These are phyloP conservation scores for Ensete glaucum DNA, from an alignment of 176 grass and related monocot species.

Conservation along the genomic window DNA sequence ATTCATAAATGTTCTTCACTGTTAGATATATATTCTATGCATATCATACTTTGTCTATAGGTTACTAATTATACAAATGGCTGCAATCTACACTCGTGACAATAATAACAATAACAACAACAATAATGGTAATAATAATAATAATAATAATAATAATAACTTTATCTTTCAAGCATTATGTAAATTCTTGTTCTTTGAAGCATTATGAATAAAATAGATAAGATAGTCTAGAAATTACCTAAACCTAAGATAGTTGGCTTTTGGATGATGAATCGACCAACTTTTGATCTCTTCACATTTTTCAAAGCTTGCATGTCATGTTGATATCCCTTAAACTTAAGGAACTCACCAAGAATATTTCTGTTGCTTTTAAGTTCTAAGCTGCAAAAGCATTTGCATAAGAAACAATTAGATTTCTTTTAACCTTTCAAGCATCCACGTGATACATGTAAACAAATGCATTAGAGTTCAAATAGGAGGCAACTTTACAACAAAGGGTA, in stretches of 20 bases:
- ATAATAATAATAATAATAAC: background rate
- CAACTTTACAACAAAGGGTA: background rate
- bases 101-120: no score
- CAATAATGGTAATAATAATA: background rate
- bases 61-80: no score
- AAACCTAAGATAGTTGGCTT: slow-evolving; percentile 77
- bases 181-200: background rate
- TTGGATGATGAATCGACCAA: slow-evolving; percentile 61
- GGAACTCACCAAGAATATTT: slow-evolving; percentile 84
- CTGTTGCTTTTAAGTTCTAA: slow-evolving; percentile 65
- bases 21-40: no score
- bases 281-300: slow-evolving; percentile 90
- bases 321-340: slow-evolving; percentile 80
- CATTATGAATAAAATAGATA: background rate
- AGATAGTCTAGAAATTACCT: slow-evolving; percentile 22
- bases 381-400: slow-evolving; percentile 34
- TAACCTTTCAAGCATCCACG: background rate
- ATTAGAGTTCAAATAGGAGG: background rate
- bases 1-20: no score
- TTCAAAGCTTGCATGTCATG: slow-evolving; percentile 65
- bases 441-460: background rate
- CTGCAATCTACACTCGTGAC: no score
- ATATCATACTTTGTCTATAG: no score
- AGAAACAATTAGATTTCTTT: background rate
- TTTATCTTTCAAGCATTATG: background rate